A percentile compares a stretch with the other conserved stretches of the same genome.
These are phyloP conservation scores for Cicer chorassanicum DNA, from an alignment of 306 rosid genomes.

Conservation along the genomic window DNA sequence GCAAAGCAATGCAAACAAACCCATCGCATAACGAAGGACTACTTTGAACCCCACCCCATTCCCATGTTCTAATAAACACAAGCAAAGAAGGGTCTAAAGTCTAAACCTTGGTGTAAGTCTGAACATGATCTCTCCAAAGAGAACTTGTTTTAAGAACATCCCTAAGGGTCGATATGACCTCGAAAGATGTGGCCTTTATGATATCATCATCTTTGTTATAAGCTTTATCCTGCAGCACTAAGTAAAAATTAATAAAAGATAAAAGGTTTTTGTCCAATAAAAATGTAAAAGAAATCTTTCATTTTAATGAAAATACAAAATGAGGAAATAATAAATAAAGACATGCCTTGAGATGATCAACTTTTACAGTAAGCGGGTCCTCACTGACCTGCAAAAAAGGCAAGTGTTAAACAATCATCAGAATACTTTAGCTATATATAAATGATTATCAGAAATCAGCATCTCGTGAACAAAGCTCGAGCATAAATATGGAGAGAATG, in stretches of 20 bases:
- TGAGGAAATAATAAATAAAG: constrained; percentile 28
- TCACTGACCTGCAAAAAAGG: constrained; percentile 72
- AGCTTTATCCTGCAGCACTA: constrained; percentile 74
- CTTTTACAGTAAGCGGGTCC: constrained; percentile 98
- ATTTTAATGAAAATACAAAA: constrained; percentile 23
- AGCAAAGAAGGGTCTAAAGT: constrained; percentile 40
- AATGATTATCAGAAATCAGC: constrained; percentile 22
- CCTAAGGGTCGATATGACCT: constrained; percentile 93
- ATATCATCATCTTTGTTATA: constrained; percentile 92
- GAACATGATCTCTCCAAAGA: constrained; percentile 99
- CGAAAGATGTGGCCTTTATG: constrained; percentile 94
- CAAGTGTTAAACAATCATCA: constrained; percentile 19
- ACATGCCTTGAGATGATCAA: constrained; percentile 96
- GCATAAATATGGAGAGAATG: constrained; percentile 19
- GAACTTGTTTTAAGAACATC: constrained; percentile 98
- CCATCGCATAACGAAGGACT: constrained; percentile 35
- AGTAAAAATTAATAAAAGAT: constrained; percentile 32
- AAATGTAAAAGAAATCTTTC: constrained; percentile 30
- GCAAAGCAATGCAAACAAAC: constrained; percentile 31
- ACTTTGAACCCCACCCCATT: constrained; percentile 16
- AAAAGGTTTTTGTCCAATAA: neutral
- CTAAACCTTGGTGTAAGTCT: constrained; percentile 89
- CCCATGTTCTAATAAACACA: constrained; percentile 17
- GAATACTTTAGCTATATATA: constrained; percentile 32
- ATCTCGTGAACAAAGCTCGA: constrained; percentile 31